Evolutionary conservation across 768 basidiomycete species (phyloP).

Genomic region (Naganishia onofrii): DNA sequence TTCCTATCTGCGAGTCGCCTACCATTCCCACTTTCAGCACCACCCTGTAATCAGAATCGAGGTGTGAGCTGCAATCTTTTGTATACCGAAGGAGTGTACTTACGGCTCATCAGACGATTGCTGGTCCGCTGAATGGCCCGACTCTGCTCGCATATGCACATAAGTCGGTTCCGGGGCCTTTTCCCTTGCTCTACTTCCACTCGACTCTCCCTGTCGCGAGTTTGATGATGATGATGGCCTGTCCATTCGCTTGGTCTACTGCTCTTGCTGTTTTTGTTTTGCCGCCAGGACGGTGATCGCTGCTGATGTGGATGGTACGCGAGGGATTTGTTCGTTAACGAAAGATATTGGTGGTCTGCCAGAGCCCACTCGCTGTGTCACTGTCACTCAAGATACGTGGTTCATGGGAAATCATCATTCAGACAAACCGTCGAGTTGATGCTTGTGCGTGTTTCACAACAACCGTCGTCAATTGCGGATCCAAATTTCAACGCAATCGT

Average conservation of each 20-base stretch:
- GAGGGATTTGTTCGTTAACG: not conserved
- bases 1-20: conserved; percentile 98
- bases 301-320: not conserved
- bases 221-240: conserved; percentile 14
- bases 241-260: conserved; percentile 4
- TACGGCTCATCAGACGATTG: conserved; percentile 14
- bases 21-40: conserved; percentile 99
- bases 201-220: conserved; percentile 6
- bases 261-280: not conserved
- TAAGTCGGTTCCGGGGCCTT: not conserved
- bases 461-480: not conserved
- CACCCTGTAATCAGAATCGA: conserved; percentile 54
- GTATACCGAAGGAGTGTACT: not conserved
- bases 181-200: conserved; percentile 9
- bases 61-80: not conserved
- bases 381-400: not conserved
- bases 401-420: not conserved
- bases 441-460: conserved; percentile 14
- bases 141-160: not conserved
- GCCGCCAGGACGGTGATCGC: not conserved
- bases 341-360: not conserved
- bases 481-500: not conserved
- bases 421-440: not conserved
- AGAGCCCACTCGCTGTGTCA: not conserved
- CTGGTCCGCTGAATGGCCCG: not conserved